Evolutionary conservation across 768 basidiomycete species (phyloP), one percentile per base, ranked within the genome.

Genomic region (Serendipita sp.): DNA sequence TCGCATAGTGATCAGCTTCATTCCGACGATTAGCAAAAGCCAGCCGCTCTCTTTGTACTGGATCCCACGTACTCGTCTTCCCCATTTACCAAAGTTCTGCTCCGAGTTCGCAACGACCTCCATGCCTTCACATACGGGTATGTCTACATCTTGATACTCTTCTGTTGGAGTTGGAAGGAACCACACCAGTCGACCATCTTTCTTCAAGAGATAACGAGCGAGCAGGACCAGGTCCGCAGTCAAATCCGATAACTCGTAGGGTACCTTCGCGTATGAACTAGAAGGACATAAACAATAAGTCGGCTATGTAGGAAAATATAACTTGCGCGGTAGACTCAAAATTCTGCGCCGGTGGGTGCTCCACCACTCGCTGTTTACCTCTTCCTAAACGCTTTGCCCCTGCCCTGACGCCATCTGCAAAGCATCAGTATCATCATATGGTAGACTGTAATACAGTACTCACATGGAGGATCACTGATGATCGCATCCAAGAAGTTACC

Each of bases 71-170:
- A 92, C 93, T 71, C 95, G 75, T 68, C 95, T 78, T 1, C 91
- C 93, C 95, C 95, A 99, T 29, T 85, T 88, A 13, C 93, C 93
- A 70, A 97, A 99, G 69, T 87, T 85, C 73, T 99, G 93, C 66
- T 91, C 73, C 40, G 91, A 93, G 71, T 95, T 94, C 0, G 87
- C 86, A 46, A 93, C 78, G 18, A 98, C 74, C 68, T 84, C 83
- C 88, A 98, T 93, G 1, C 93, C 94, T 27, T 84, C 83, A 68
- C 87, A 89, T 3, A 91, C 78, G 34, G 87, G 79, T 6, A 98
- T 76, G 70, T 99, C 96, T 1, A 96, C 75, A 68, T 89, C 88
- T 66, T 87, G 82, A 70, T 94, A 98, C 45, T 93, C 87, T 53
- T 95, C 93, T 11, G 83, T 90, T 23, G 95, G 88, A 0, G 91